phyloP scores from a whole-genome alignment of 345 rosid genomes.

The Bruguiera sexangula region DNA sequence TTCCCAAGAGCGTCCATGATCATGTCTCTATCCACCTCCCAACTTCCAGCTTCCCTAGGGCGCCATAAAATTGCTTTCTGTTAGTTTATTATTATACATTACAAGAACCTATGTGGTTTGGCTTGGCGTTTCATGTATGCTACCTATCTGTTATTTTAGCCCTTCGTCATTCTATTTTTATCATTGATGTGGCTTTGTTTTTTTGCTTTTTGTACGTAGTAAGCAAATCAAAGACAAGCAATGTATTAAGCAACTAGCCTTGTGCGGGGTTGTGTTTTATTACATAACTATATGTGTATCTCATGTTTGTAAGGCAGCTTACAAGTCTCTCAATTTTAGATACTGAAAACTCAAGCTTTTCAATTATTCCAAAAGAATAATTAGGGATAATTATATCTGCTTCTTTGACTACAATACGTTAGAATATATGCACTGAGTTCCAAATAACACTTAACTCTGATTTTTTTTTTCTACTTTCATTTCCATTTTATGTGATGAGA shows the following conservation, averaged over 20 bases:
- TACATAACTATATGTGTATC: neutral
- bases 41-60: too few relatives aligned
- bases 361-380: neutral
- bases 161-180: neutral
- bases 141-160: neutral
- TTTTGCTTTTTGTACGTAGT: neutral
- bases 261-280: neutral
- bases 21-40: neutral
- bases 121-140: neutral
- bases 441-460: too few relatives aligned
- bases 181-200: neutral
- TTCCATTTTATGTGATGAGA: too few relatives aligned
- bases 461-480: too few relatives aligned
- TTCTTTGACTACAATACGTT: too few relatives aligned
- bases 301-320: neutral
- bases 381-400: too few relatives aligned
- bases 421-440: too few relatives aligned
- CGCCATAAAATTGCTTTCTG: neutral
- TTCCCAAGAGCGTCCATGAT: neutral
- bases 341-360: neutral
- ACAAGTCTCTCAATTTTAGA: neutral
- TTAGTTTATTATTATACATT: neutral
- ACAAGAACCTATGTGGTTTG: neutral
- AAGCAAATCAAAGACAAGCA: neutral
- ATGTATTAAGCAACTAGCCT: neutral